Evolutionary conservation across 2,329 filamentous ascomycete genomes (phyloP), one percentile per base, ranked within the genome.

Genomic region (Ascochyta fabae): DNA sequence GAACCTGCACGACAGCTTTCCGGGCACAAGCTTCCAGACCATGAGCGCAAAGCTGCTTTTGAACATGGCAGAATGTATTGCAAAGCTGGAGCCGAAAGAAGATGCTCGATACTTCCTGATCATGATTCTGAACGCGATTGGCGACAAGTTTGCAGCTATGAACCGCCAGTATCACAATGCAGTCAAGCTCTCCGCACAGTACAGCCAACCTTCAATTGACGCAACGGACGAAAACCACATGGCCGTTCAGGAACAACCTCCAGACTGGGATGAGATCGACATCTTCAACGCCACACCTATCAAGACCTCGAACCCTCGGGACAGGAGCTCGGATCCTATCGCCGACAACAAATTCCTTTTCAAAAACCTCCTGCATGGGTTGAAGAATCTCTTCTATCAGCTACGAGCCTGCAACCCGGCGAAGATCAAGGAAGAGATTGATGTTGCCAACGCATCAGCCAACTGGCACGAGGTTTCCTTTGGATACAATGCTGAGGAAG

Each of bases 11-110:
- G 95, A 98, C 74, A 92, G 91, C 61, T 96, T 96, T 60, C 96
- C 95, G 0, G 96, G 96, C 8, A 98, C 96, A 0, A 99, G 94
- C 75, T 99, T 99, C 72, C 96, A 99, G 76, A 99, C 95, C 0
- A 99, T 99, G 95, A 98, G 95, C 67, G 96, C 95, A 0, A 99
- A 98, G 75, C 81, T 99, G 3, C 81, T 99, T 0, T 81, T 99
- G 12, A 99, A 99, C 74, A 96, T 99, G 92, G 95, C 94, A 0
- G 96, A 99, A 69, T 96, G 92, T 73, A 99, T 99, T 70, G 91
- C 93, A 1, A 96, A 94, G 75, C 84, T 99, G 66, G 89, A 90
- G 19, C 91, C 96, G 72, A 99, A 98, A 78, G 87, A 89, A 39
- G 94, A 99, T 74, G 95, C 95, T 23, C 88, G 96, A 6, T 93